phyloP scores from a whole-genome alignment of 139 green algal species.

The Yamagishiella unicocca region DNA sequence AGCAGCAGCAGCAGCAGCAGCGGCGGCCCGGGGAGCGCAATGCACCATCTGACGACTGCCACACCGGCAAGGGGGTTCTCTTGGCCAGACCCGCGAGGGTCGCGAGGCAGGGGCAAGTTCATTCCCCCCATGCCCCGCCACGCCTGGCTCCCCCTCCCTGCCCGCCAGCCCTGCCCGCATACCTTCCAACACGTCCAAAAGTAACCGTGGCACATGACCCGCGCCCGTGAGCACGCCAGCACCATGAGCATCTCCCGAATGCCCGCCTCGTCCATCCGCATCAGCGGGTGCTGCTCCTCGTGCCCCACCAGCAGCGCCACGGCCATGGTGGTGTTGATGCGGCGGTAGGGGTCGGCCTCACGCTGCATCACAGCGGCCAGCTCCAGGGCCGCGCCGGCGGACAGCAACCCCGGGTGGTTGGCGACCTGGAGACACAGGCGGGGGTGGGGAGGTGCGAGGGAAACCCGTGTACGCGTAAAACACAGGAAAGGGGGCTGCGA shows the following conservation, averaged over 20 bases:
- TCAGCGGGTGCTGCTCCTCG: constrained; percentile 45
- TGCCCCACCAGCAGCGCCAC: constrained; percentile 55
- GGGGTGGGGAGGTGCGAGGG: background rate
- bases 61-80: too few relatives aligned
- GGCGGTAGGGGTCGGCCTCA: constrained; percentile 34
- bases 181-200: constrained; percentile 57
- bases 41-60: too few relatives aligned
- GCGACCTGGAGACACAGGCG: constrained; percentile 19
- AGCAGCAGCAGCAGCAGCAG: too few relatives aligned
- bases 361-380: constrained; percentile 46
- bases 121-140: background rate
- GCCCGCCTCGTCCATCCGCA: constrained; percentile 34
- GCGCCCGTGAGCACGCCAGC: background rate
- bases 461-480: too few relatives aligned
- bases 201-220: constrained; percentile 45
- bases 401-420: constrained; percentile 43
- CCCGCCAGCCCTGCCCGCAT: background rate
- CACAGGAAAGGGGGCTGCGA: too few relatives aligned
- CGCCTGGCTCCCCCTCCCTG: background rate
- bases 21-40: too few relatives aligned
- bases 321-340: constrained; percentile 58
- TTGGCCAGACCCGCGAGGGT: too few relatives aligned
- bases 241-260: constrained; percentile 47
- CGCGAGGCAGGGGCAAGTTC: too few relatives aligned
- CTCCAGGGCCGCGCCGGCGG: constrained; percentile 41